Evolutionary conservation across 108 stramenopile species (phyloP).

Genomic region (Licmophora abbreviata): DNA sequence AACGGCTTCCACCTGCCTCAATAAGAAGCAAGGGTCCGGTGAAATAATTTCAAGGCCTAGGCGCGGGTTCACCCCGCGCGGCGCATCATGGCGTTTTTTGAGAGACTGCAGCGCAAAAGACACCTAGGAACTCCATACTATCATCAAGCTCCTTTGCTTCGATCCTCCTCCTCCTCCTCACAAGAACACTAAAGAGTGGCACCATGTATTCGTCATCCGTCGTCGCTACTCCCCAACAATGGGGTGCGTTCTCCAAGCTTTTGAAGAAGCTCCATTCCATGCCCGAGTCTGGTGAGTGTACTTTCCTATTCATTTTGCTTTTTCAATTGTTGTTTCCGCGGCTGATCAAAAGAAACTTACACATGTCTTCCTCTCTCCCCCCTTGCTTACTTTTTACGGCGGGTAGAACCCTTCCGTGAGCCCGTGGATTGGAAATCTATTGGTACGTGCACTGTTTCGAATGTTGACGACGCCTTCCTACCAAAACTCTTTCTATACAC

Average conservation of each 20-base stretch:
- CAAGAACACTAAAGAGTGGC: no score
- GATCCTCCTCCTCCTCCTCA: neutral
- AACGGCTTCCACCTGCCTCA: no score
- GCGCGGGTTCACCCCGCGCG: no score
- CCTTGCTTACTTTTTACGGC: slow-evolving; percentile 3
- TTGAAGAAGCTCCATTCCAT: slow-evolving; percentile 53
- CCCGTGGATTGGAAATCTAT: slow-evolving; percentile 93
- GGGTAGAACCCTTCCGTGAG: slow-evolving; percentile 85
- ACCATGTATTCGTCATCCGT: no score
- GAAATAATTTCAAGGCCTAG: no score
- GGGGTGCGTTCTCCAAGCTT: slow-evolving; percentile 58
- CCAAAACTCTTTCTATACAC: neutral
- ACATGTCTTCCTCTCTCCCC: slow-evolving; percentile 1
- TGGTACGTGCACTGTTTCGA: slow-evolving; percentile 35
- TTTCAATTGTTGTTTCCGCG: neutral
- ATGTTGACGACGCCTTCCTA: neutral
- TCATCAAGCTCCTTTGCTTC: neutral
- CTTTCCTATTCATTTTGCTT: neutral
- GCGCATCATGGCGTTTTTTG: no score
- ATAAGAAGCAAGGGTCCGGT: no score
- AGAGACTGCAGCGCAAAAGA: no score
- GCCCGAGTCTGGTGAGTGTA: slow-evolving; percentile 61
- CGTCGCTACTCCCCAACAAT: slow-evolving; percentile 18
- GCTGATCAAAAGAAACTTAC: neutral
- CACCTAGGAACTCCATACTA: no score